These are phyloP conservation scores for Biscogniauxia marginata DNA, from an alignment of 2,329 filamentous ascomycete genomes.

Conservation along the genomic window DNA sequence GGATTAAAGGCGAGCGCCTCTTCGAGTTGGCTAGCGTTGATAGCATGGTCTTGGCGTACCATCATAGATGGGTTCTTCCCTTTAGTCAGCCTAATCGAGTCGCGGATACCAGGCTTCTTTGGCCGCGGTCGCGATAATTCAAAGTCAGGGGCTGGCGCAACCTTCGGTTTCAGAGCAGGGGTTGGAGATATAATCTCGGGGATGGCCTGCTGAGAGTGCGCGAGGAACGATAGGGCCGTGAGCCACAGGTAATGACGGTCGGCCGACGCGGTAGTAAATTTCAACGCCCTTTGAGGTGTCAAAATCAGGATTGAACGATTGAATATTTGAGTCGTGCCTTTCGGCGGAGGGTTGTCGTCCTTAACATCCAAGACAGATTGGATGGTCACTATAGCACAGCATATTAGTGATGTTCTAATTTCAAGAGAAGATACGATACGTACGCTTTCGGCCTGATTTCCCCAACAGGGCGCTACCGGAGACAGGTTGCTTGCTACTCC, in stretches of 20 bases:
- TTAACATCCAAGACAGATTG: slow-evolving; percentile 97
- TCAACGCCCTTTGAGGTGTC: slow-evolving; percentile 88
- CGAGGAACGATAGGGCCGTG: slow-evolving; percentile 89
- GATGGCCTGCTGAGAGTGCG: slow-evolving; percentile 79
- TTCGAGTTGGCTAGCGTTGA: slow-evolving; percentile 40
- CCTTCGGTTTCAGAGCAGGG: slow-evolving; percentile 46
- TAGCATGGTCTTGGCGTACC: slow-evolving; percentile 33
- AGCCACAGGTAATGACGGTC: slow-evolving; percentile 96
- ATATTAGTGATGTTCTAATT: slow-evolving; percentile 19
- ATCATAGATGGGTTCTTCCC: slow-evolving; percentile 51
- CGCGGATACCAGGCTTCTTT: slow-evolving; percentile 64
- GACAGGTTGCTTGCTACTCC: slow-evolving; percentile 96
- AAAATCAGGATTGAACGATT: slow-evolving; percentile 93
- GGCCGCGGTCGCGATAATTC: slow-evolving; percentile 48
- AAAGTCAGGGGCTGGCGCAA: slow-evolving; percentile 47
- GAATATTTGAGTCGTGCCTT: slow-evolving; percentile 66
- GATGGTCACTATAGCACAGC: slow-evolving; percentile 67
- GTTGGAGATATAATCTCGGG: slow-evolving; percentile 63
- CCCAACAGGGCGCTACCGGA: slow-evolving; percentile 85
- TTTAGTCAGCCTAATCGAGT: slow-evolving; percentile 89
- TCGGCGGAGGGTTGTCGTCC: slow-evolving; percentile 84
- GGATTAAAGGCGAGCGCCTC: slow-evolving; percentile 35
- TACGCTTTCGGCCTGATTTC: slow-evolving; percentile 91
- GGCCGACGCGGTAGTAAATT: slow-evolving; percentile 81
- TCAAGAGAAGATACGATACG: slow-evolving; percentile 42